Evolutionary conservation across 2,329 filamentous ascomycete species (phyloP), one percentile per base, ranked within the genome.

Genomic region (Whalleya microplaca): DNA sequence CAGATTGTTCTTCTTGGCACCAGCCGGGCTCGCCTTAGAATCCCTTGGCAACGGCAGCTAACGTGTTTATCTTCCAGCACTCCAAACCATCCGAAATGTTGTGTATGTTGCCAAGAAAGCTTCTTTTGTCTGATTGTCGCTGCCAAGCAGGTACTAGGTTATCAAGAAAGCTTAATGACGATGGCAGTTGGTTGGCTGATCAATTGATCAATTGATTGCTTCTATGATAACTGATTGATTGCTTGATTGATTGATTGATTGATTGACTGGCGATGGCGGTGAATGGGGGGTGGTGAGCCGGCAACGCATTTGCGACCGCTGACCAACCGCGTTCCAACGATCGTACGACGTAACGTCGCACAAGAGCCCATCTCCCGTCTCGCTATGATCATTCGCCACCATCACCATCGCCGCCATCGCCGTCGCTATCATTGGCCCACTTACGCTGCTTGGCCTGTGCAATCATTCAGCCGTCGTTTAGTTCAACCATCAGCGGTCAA

Each of bases 31-130:
- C 53, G 61, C 66, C 61, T 63, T 67, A 65, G 63, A 63, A 56
- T 62, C 57, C 59, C 69, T 72, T 72, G 69, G 69, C 69, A 66
- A 58, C 56, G 49, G 53, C 48, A 58, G 65, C 69, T 71, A 64
- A 72, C 68, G 62, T 64, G 67, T 62, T 62, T 55, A 64, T 56
- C 64, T 57, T 62, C 68, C 61, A 72, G 69, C 69, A 69, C 69
- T 72, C 64, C 68, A 71, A 67, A 58, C 68, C 62, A 62, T 72
- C 62, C 69, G 68, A 61, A 72, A 72, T 69, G 69, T 70, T 59
- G 70, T 71, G 70, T 72, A 72, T 53, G 69, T 71, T 61, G 66
- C 67, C 66, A 70, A 69, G 66, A 65, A 59, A 60, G 49, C 61
- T 66, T 66, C 61, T 63, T 62, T 64, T 64, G 55, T 59, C 52